Conservation (phyloP, 495 filamentous ascomycete species). For the Penicillium desertorum region DNA sequence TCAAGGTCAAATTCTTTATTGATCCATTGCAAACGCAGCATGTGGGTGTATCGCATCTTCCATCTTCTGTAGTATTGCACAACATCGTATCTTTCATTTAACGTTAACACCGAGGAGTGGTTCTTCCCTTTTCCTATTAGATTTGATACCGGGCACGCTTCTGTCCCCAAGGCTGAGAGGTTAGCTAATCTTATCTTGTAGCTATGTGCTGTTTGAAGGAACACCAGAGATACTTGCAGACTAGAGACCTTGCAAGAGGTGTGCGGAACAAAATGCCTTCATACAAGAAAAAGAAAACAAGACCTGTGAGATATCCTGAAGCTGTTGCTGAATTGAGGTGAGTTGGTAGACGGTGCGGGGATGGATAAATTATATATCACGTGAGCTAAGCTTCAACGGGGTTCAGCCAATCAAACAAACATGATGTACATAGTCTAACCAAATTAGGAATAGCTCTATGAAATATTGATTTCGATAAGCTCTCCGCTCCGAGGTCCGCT, state of each 20-base stretch:
- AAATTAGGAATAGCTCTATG: background rate
- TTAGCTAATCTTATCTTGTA: background rate
- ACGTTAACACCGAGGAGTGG: background rate
- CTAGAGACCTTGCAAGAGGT: background rate
- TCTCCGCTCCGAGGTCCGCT: slow-evolving; percentile 12
- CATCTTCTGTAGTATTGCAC: background rate
- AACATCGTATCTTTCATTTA: background rate
- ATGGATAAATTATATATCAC: background rate
- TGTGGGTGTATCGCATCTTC: background rate
- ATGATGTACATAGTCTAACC: background rate
- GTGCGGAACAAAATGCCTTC: background rate
- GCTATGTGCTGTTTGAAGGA: background rate
- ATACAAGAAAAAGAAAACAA: no score
- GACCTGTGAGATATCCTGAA: no score
- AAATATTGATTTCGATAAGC: slow-evolving; percentile 5
- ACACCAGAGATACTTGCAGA: background rate
- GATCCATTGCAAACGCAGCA: background rate
- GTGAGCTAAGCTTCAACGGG: background rate
- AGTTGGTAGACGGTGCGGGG: background rate
- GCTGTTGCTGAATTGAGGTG: no score
- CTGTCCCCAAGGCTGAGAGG: background rate
- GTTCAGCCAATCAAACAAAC: background rate
- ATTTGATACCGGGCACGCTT: background rate
- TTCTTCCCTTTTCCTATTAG: background rate
- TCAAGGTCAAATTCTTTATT: background rate